phyloP scores from a whole-genome alignment of 768 basidiomycete species.

The Leccinum incarnatum region DNA sequence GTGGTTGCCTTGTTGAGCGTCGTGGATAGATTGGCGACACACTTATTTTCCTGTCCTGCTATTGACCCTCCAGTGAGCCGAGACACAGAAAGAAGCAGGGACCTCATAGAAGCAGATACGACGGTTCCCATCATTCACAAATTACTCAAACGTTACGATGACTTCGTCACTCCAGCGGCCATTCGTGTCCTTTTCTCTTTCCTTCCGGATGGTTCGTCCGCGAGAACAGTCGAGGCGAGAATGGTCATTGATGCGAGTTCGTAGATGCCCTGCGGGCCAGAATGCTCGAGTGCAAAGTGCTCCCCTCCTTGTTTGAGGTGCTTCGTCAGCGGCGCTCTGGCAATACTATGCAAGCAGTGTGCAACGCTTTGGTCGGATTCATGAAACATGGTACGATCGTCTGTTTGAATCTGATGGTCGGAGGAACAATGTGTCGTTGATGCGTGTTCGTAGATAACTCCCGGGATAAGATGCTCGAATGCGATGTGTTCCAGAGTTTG shows the following conservation, averaged over 20 bases:
- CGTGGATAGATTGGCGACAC: slow-evolving; percentile 12
- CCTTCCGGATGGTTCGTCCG: slow-evolving; percentile 18
- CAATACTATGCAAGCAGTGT: accelerated
- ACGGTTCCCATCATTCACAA: slow-evolving; percentile 8
- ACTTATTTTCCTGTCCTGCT: neutral
- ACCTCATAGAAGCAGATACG: neutral
- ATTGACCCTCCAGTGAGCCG: neutral
- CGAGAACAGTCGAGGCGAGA: neutral
- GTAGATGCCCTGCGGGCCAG: slow-evolving; percentile 2
- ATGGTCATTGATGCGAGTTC: neutral
- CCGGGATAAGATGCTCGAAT: slow-evolving; percentile 12
- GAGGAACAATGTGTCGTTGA: neutral
- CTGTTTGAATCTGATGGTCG: too few species aligned
- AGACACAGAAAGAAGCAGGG: slow-evolving; percentile 4
- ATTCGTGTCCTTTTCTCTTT: slow-evolving; percentile 23
- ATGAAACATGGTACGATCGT: too few species aligned
- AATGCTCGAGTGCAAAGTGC: too few species aligned
- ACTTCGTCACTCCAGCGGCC: slow-evolving; percentile 29
- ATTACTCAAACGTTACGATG: slow-evolving; percentile 19
- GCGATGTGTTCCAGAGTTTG: slow-evolving; percentile 9
- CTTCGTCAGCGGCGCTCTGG: accelerated
- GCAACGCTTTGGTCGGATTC: too few species aligned
- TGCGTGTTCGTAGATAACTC: slow-evolving; percentile 10
- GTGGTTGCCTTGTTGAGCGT: slow-evolving; percentile 22
- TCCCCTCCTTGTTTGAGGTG: accelerated